Percentiles rank a stretch among this genome's conserved stretches.
These are phyloP conservation scores for Domatiomyces globalis DNA, from an alignment of 2,329 filamentous ascomycete species.

Conservation along the genomic window DNA sequence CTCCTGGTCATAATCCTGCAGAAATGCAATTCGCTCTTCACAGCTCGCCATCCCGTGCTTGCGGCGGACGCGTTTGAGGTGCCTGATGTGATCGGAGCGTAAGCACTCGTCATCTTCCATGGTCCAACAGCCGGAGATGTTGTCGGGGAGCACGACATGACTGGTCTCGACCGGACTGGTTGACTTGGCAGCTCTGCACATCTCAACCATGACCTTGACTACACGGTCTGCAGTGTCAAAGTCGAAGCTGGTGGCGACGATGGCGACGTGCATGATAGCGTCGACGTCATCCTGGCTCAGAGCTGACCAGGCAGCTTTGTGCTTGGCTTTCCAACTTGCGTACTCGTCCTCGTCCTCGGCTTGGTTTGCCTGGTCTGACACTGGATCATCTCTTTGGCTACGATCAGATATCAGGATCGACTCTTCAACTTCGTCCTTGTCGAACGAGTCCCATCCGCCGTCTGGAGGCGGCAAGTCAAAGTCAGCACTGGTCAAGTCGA, in stretches of 20 bases:
- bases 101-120: conserved; percentile 30
- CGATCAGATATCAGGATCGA: neutral
- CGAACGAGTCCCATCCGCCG: conserved; percentile 17
- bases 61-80: conserved; percentile 23
- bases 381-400: neutral
- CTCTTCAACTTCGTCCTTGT: neutral
- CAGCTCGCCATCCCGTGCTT: conserved; percentile 31
- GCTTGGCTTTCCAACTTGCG: conserved; percentile 2
- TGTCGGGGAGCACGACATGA: conserved; percentile 24
- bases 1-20: neutral
- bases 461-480: conserved; percentile 18
- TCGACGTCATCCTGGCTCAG: neutral
- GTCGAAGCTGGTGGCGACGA: conserved; percentile 9
- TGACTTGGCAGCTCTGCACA: conserved; percentile 21
- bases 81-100: conserved; percentile 22
- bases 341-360: neutral
- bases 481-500: conserved; percentile 1
- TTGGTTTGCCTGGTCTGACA: neutral
- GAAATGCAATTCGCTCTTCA: conserved; percentile 2
- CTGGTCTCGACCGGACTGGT: conserved; percentile 28
- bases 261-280: conserved; percentile 5
- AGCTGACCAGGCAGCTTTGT: conserved; percentile 2
- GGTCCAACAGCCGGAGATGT: conserved; percentile 36
- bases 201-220: conserved; percentile 4
- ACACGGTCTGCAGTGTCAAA: conserved; percentile 6